phyloP scores from a whole-genome alignment of 2,329 filamentous ascomycete species.

The Xylaria sp. region DNA sequence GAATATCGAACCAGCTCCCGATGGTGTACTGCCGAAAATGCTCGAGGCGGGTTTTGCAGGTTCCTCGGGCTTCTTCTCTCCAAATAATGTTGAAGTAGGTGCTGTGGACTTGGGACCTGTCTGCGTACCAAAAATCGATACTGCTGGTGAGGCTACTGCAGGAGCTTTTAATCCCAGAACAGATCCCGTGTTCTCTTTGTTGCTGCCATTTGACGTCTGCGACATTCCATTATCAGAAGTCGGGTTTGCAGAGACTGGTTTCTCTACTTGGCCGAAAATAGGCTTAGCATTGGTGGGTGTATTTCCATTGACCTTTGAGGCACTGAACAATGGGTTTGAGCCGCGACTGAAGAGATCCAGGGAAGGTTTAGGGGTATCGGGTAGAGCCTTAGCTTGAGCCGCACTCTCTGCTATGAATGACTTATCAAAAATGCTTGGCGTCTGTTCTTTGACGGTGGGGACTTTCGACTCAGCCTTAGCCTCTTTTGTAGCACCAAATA shows the following conservation, averaged over 20 bases:
- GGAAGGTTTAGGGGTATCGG: constrained; percentile 28
- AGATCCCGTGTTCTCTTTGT: constrained; percentile 11
- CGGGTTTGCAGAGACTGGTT: constrained; percentile 8
- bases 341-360: constrained; percentile 35
- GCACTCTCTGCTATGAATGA: constrained; percentile 25
- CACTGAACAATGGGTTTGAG: constrained; percentile 27
- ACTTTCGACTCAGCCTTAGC: not conserved
- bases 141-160: constrained; percentile 30
- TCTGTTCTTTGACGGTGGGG: not conserved
- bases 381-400: constrained; percentile 26
- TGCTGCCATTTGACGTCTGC: not conserved
- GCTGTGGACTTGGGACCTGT: constrained; percentile 48
- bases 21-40: constrained; percentile 25
- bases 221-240: not conserved
- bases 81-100: constrained; percentile 33
- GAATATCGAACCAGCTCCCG: constrained; percentile 29
- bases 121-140: constrained; percentile 48
- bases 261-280: constrained; percentile 46
- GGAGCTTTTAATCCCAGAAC: constrained; percentile 36
- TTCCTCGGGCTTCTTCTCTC: constrained; percentile 33
- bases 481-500: constrained; percentile 18
- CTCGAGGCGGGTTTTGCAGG: constrained; percentile 23
- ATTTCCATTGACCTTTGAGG: constrained; percentile 36
- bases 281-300: constrained; percentile 42
- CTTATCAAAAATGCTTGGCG: constrained; percentile 26